Conservation (phyloP, 139 green algal species). For the Asterochloris erici region DNA sequence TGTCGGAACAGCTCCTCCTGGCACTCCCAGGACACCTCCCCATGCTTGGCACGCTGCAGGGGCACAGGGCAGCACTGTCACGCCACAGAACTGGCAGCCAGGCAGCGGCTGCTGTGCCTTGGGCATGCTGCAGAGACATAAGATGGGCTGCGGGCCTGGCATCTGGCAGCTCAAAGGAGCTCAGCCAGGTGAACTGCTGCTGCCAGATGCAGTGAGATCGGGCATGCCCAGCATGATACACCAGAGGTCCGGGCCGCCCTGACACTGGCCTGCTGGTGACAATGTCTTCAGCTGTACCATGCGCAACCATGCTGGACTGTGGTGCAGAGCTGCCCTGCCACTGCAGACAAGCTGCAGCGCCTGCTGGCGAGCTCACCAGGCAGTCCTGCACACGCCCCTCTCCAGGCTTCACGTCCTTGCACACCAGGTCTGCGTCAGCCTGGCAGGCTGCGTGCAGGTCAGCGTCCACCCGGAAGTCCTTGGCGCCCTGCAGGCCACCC, state of each 20-base stretch:
- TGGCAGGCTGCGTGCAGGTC: constrained; percentile 54
- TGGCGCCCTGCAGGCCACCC: constrained; percentile 25
- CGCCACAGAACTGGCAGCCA: neutral
- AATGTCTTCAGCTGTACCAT: too few relatives aligned
- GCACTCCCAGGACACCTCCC: constrained; percentile 57
- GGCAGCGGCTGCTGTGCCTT: neutral
- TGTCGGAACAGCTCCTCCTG: constrained; percentile 73
- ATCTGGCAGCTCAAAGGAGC: neutral
- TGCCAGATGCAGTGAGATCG: neutral
- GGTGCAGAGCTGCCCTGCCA: neutral
- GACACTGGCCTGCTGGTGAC: too few relatives aligned
- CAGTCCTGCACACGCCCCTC: constrained; percentile 61
- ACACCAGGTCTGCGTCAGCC: constrained; percentile 45
- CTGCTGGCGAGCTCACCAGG: constrained; percentile 46
- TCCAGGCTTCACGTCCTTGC: constrained; percentile 49
- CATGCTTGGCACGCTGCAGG: constrained; percentile 45
- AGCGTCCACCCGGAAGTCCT: constrained; percentile 67
- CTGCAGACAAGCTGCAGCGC: neutral
- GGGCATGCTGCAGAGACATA: too few relatives aligned
- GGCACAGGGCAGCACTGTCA: neutral
- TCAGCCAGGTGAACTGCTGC: neutral
- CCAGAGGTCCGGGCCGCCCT: neutral
- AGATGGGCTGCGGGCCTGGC: neutral
- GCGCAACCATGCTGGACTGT: neutral
- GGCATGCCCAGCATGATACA: neutral